These are phyloP conservation scores for Trametes sanguinea DNA, from an alignment of 768 basidiomycete species.

Conservation along the genomic window DNA sequence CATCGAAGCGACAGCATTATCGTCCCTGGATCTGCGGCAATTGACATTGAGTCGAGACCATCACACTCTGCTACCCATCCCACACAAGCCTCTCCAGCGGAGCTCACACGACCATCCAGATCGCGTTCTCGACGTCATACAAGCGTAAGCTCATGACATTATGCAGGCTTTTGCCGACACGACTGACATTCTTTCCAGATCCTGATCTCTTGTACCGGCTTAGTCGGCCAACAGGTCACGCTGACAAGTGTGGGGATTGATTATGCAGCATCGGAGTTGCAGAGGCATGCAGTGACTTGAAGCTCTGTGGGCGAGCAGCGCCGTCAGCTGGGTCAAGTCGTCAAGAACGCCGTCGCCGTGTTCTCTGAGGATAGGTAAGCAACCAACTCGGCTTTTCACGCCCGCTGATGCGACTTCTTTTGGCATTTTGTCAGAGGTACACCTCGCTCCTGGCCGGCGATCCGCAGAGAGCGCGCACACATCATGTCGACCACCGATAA, in stretches of 20 bases:
- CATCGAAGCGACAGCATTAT: no score
- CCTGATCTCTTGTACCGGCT: not conserved
- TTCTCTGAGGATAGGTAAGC: slow-evolving; percentile 1
- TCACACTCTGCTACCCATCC: no score
- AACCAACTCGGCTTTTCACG: not conserved
- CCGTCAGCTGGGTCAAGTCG: not conserved
- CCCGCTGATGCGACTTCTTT: not conserved
- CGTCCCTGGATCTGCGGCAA: no score
- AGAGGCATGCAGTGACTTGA: not conserved
- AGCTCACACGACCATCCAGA: not conserved
- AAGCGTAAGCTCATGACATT: not conserved
- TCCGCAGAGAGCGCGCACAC: not conserved
- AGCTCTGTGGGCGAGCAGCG: not conserved
- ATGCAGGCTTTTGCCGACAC: not conserved
- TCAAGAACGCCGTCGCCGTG: not conserved
- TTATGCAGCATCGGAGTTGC: not conserved
- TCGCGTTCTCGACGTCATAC: not conserved
- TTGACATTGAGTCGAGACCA: no score
- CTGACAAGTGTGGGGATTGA: slow-evolving; percentile 1
- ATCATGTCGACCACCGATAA: not conserved
- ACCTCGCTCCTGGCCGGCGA: not conserved
- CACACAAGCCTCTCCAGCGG: no score
- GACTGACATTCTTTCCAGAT: not conserved
- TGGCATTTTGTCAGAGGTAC: not conserved
- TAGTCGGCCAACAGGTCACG: not conserved